These are phyloP conservation scores for Penicillium longicatenatum DNA, from an alignment of 495 filamentous ascomycete genomes.

Conservation along the genomic window DNA sequence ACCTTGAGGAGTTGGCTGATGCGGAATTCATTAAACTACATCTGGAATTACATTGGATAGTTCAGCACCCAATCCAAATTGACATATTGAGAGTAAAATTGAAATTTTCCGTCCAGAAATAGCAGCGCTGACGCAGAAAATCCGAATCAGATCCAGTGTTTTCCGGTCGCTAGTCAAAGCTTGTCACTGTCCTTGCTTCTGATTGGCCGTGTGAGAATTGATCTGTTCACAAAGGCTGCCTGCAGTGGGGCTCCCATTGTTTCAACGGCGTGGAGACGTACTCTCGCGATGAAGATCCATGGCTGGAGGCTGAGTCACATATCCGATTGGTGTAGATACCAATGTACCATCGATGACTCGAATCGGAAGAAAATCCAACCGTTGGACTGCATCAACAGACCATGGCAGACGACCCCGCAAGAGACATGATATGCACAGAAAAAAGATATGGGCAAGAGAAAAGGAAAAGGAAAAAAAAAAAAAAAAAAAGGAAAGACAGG, in stretches of 20 bases:
- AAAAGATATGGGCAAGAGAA: background rate
- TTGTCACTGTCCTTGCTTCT: background rate
- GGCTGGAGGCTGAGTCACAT: background rate
- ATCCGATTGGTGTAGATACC: background rate
- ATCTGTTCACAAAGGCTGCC: background rate
- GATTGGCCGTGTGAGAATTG: background rate
- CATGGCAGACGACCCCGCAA: background rate
- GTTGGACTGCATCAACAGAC: background rate
- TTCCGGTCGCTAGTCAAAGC: slow-evolving; percentile 4
- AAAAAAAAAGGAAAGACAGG: background rate
- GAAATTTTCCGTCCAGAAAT: background rate
- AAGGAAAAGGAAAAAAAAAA: background rate
- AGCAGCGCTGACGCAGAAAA: background rate
- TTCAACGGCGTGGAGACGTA: background rate
- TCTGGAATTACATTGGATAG: too few species aligned
- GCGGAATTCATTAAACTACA: too few species aligned
- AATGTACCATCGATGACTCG: background rate
- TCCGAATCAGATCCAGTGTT: background rate
- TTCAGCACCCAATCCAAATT: background rate
- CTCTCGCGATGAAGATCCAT: background rate
- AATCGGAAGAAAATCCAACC: background rate
- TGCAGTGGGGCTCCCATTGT: background rate
- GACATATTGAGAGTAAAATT: background rate
- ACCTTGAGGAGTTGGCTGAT: background rate
- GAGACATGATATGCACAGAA: background rate